Evolutionary conservation across 768 basidiomycete species (phyloP), one percentile per base, ranked within the genome.

Genomic region (Leccinum subtestaceum): DNA sequence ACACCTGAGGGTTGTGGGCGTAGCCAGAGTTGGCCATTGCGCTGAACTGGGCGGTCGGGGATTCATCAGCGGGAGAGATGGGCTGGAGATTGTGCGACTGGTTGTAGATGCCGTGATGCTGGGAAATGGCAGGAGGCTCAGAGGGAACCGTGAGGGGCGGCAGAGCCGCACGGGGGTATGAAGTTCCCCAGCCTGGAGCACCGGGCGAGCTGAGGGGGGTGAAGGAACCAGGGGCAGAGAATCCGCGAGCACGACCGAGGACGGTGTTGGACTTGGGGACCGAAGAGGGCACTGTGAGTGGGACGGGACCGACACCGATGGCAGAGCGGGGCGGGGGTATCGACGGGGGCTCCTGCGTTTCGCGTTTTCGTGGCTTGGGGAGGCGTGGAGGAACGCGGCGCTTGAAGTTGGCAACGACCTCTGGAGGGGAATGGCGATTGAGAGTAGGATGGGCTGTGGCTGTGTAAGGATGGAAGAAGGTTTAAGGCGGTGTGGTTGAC

Each of bases 341-440:
- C 15, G 81, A 72, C n/a, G 84, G 80, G n/a, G 83, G 74, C 58
- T 90, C 86, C 60, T 87, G 78, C 3, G 79, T 72, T 60, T 93
- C 88, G 63, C 89, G 88, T 72, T 93, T 94, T 65, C 90, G 78
- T 11, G 89, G 89, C 68, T 94, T 93, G 36, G 92, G 92, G 12
- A 93, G 84, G 69, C 94, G 93, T 31, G 94, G 94, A 17, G 93
- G 94, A 5, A 97, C 94, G 65, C 94, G 90, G 60, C 94, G 91
- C 76, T 96, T 96, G 79, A 95, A 96, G 74, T 92, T 93, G 57
- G 93, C 88, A 54, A 96, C 91, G 55, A 95, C 89, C 62, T 93
- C 94, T 56, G 91, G 84, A 2, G 91, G 87, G 1, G 94, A 97
- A 72, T 92, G 88, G 56, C 94, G 87, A 74, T 91, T 93, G 68